phyloP scores from a whole-genome alignment of 2,329 filamentous ascomycete genomes.

The Xylariaceae sp. region DNA sequence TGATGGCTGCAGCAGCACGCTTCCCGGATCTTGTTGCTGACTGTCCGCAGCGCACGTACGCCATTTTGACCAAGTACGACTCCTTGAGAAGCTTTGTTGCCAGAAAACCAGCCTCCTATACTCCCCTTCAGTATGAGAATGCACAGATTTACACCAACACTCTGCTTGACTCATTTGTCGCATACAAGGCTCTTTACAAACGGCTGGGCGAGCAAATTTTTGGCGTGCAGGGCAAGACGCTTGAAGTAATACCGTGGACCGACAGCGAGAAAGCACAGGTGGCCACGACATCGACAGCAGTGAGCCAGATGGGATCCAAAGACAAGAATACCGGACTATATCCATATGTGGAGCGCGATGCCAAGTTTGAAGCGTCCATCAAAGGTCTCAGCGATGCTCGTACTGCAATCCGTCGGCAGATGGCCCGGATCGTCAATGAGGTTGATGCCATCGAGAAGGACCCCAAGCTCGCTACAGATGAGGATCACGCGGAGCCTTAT shows the following conservation, averaged over 20 bases:
- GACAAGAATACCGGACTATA: background rate
- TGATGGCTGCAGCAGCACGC: background rate
- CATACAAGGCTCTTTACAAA: background rate
- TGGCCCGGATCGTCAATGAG: slow-evolving; percentile 1
- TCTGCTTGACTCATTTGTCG: background rate
- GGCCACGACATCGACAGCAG: background rate
- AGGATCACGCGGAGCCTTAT: background rate
- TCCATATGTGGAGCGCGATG: background rate
- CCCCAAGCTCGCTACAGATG: slow-evolving; percentile 29
- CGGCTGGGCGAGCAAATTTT: background rate
- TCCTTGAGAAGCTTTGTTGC: background rate
- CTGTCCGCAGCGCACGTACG: slow-evolving; percentile 1
- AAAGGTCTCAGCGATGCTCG: slow-evolving; percentile 1
- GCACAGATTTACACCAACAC: slow-evolving; percentile 1
- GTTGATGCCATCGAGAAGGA: slow-evolving; percentile 1
- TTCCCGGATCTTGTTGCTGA: background rate
- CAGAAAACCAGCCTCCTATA: background rate
- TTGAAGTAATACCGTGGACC: slow-evolving; percentile 1
- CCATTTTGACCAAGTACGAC: background rate
- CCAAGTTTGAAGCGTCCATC: background rate
- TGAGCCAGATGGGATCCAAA: background rate
- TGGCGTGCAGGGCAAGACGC: background rate
- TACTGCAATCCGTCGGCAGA: background rate
- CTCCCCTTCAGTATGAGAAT: background rate
- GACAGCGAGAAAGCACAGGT: background rate